Conservation (phyloP, 352 stramenopile species). For the Phytophthora foliorum region DNA sequence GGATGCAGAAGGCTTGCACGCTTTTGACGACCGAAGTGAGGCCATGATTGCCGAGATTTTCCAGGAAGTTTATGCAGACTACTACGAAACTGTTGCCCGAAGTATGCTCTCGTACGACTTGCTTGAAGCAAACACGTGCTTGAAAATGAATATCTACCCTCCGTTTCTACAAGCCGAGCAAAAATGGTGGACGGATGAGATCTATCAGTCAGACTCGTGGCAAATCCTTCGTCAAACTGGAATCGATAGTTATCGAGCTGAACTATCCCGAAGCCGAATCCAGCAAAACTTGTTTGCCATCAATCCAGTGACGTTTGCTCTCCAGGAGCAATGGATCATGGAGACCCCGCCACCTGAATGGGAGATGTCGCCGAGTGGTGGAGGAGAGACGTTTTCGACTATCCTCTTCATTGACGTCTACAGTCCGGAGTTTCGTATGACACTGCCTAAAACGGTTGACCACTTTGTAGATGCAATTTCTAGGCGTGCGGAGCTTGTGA, state of each 20-base stretch:
- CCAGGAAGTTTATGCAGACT: constrained; percentile 81
- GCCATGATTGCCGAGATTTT: constrained; percentile 77
- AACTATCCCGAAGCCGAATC: constrained; percentile 48
- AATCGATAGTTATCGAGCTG: constrained; percentile 60
- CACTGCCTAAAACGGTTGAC: constrained; percentile 82
- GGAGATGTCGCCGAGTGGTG: constrained; percentile 60
- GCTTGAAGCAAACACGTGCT: constrained; percentile 71
- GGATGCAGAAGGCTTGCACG: constrained; percentile 49
- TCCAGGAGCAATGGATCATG: constrained; percentile 91
- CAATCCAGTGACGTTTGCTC: constrained; percentile 86
- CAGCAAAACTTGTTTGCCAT: constrained; percentile 73
- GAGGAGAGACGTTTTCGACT: constrained; percentile 57
- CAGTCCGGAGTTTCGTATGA: constrained; percentile 65
- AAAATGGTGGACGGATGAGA: constrained; percentile 89
- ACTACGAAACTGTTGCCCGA: constrained; percentile 79
- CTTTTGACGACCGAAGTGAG: constrained; percentile 75
- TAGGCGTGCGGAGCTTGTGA: constrained; percentile 81
- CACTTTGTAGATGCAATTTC: constrained; percentile 91
- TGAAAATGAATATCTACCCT: constrained; percentile 86
- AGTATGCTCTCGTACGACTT: constrained; percentile 93
- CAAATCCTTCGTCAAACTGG: constrained; percentile 83
- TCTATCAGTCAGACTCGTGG: constrained; percentile 82
- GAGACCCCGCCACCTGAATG: constrained; percentile 78
- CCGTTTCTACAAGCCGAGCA: constrained; percentile 82
- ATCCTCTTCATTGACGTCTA: constrained; percentile 90